These are phyloP conservation scores for Solanum megistacrolobum DNA, from an alignment of 257 asterid genomes.

Conservation along the genomic window DNA sequence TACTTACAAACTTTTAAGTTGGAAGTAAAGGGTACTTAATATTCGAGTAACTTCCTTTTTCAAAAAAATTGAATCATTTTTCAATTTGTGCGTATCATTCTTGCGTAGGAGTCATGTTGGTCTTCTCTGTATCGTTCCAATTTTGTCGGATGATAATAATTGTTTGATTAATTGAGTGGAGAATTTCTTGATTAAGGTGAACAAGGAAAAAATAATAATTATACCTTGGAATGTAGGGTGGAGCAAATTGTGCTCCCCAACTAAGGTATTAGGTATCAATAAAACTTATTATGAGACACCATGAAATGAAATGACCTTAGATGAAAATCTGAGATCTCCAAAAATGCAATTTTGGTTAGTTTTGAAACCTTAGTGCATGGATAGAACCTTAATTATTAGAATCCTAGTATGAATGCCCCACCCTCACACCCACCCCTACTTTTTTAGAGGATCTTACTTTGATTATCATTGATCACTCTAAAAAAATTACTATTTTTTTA, in stretches of 20 bases:
- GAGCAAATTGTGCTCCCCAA: not conserved
- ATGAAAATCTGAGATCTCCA: not conserved
- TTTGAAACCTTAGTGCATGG: not conserved
- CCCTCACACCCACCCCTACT: not conserved
- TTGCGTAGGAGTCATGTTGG: rapidly evolving
- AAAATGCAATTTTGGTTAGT: not conserved
- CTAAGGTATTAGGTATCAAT: not conserved
- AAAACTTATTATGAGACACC: not conserved
- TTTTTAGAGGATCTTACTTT: not conserved
- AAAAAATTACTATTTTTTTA: no score
- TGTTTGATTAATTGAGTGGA: not conserved
- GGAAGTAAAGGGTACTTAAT: no score
- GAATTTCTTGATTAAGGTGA: not conserved
- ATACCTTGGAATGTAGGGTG: not conserved
- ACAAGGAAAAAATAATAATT: not conserved
- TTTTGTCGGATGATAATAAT: not conserved
- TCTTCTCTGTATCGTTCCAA: no score
- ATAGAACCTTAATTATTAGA: not conserved
- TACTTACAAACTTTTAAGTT: no score
- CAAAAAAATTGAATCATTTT: no score
- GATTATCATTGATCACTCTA: not conserved
- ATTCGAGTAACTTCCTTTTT: rapidly evolving
- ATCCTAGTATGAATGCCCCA: not conserved
- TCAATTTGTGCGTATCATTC: no score
- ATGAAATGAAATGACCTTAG: not conserved